phyloP scores from a whole-genome alignment of 2,329 filamentous ascomycete genomes.

The Fusarium staphyleae region DNA sequence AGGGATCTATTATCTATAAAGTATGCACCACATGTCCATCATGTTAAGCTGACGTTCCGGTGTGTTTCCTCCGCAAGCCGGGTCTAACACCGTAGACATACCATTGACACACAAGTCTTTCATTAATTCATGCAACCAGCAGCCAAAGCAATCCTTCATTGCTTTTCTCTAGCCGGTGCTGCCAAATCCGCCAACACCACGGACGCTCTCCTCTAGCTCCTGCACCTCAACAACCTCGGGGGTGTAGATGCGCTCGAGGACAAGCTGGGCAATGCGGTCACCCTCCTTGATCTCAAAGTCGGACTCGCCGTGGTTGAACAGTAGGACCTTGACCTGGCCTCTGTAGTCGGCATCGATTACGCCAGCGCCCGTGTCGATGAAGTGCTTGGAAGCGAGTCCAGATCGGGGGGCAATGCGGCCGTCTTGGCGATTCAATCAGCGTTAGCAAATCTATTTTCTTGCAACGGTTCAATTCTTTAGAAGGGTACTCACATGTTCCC shows the following conservation, averaged over 20 bases:
- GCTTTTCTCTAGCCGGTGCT: constrained; percentile 70
- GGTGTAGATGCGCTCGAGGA: constrained; percentile 93
- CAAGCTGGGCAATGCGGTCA: constrained; percentile 91
- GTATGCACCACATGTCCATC: background rate
- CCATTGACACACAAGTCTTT: constrained; percentile 2
- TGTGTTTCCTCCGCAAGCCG: background rate
- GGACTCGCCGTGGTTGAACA: constrained; percentile 88
- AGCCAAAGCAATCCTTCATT: constrained; percentile 3
- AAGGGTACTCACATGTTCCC: constrained; percentile 75
- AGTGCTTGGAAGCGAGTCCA: constrained; percentile 91
- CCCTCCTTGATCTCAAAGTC: constrained; percentile 86
- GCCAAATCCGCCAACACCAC: constrained; percentile 90
- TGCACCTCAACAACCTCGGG: constrained; percentile 90
- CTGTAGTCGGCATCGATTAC: constrained; percentile 99
- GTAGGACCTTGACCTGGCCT: constrained; percentile 89
- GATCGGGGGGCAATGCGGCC: constrained; percentile 89
- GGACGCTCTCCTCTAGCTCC: constrained; percentile 86
- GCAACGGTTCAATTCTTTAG: background rate
- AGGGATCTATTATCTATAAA: background rate
- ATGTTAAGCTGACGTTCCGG: background rate
- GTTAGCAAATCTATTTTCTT: background rate
- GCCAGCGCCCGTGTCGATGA: constrained; percentile 94
- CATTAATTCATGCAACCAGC: constrained; percentile 22
- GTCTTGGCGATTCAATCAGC: constrained; percentile 58
- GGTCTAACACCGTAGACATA: constrained; percentile 8